A percentile compares a stretch with the other conserved stretches of the same genome.
Evolutionary conservation across 2,329 filamentous ascomycete genomes (phyloP).

Genomic region (Trichoderma oligosporum): DNA sequence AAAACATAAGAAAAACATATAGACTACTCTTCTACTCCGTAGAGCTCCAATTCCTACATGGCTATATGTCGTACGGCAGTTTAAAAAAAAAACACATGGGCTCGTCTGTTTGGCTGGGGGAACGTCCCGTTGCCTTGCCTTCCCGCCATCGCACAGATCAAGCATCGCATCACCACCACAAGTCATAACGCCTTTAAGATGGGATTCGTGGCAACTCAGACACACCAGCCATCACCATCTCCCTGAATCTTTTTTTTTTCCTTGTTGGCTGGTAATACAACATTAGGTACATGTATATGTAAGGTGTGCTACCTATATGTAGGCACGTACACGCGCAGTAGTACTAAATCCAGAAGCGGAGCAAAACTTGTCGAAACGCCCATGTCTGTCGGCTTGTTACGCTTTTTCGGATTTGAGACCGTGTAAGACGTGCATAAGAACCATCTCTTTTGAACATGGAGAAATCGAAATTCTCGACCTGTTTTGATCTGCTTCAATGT

Average conservation of each 20-base stretch:
- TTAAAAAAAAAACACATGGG: neutral
- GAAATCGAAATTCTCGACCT: neutral
- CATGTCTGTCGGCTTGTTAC: neutral
- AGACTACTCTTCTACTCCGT: too few species aligned
- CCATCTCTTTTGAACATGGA: neutral
- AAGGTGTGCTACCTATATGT: neutral
- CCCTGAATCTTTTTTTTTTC: too few species aligned
- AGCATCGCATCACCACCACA: neutral
- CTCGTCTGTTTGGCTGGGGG: neutral
- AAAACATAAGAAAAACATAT: neutral
- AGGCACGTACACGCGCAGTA: neutral
- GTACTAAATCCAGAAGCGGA: too few species aligned
- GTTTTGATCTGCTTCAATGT: slow-evolving; percentile 4
- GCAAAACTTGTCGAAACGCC: slow-evolving; percentile 1
- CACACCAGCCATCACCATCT: too few species aligned
- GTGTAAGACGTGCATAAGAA: neutral
- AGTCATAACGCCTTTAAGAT: neutral
- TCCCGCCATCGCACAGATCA: slow-evolving; percentile 8
- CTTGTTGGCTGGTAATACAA: neutral
- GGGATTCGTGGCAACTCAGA: neutral
- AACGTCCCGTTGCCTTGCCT: neutral
- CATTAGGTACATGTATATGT: neutral
- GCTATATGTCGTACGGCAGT: too few species aligned
- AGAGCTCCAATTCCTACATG: too few species aligned
- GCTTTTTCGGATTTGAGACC: slow-evolving; percentile 5